Conservation (phyloP, 352 stramenopile genomes). For the Globisporangium heterothallicum region DNA sequence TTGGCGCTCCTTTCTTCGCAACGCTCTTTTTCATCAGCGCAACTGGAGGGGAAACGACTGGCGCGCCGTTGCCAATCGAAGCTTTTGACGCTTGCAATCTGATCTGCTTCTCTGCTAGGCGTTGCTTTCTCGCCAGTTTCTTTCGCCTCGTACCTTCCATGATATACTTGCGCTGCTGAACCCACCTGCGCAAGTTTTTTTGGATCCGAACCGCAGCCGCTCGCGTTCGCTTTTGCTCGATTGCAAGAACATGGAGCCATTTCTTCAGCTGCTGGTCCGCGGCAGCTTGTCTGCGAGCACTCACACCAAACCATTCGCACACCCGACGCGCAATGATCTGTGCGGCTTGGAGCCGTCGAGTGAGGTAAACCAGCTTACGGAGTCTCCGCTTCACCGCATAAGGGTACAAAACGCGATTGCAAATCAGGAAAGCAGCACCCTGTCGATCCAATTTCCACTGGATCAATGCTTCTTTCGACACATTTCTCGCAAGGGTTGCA, state of each 20-base stretch:
- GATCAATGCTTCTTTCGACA: conserved; percentile 29
- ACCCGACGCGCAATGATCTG: conserved; percentile 16
- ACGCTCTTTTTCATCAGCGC: neutral
- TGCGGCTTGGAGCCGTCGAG: conserved; percentile 19
- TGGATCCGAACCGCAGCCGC: conserved; percentile 34
- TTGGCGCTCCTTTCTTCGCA: neutral
- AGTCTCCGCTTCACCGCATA: conserved; percentile 33
- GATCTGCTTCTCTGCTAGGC: conserved; percentile 24
- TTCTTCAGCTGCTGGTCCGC: conserved; percentile 14
- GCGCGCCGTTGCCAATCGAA: neutral
- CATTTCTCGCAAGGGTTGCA: conserved; percentile 29
- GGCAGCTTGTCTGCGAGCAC: conserved; percentile 7
- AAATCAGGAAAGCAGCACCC: conserved; percentile 48
- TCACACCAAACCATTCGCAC: conserved; percentile 19
- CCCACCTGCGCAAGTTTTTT: conserved; percentile 39
- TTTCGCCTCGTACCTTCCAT: conserved; percentile 19
- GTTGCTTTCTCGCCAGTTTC: conserved; percentile 23
- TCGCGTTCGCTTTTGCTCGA: conserved; percentile 17
- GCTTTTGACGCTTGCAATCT: neutral
- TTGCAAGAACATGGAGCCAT: conserved; percentile 21
- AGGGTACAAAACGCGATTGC: conserved; percentile 29
- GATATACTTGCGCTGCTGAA: conserved; percentile 37
- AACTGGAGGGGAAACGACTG: neutral
- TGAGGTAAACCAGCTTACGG: conserved; percentile 13
- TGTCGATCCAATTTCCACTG: conserved; percentile 39